Evolutionary conservation across 345 rosid species (phyloP), one percentile per base, ranked within the genome.

Genomic region (Adansonia digitata): DNA sequence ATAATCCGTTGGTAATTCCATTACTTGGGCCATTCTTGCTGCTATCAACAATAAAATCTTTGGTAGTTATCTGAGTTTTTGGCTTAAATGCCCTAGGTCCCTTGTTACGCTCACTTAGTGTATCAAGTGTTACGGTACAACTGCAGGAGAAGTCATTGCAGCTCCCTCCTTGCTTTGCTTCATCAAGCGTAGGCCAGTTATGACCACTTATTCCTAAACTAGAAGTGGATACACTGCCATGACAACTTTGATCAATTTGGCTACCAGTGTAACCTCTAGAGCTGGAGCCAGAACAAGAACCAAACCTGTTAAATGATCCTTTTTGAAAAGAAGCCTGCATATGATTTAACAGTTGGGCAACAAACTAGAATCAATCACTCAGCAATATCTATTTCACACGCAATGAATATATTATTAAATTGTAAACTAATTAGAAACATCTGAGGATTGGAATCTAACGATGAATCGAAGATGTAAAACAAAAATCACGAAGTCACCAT

Each of bases 41-140:
- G 35, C 70, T 77, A 61, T 76, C 77, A 29, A 43, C 45, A 48
- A 53, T 27, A 60, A 76, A 67, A 10, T 74, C 80, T 66, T 79
- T 77, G 35, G 49, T 35, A 20, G 56, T 48, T 49, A 67, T 68
- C 75, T 78, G 81, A 79, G 80, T 71, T 66, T 80, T 85, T 43
- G 84, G 88, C 74, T 75, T 86, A 49, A 83, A 85, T 74, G 88
- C 87, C 80, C 89, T 85, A 63, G 86, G 89, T 60, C 92, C 90
- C 81, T 80, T 85, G 75, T 90, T 85, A 69, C 86, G 81, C 88
- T 88, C 90, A 8, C 84, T 78, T 66, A 81, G 74, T 24, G 87
- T 79, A 77, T 87, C 91, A 55, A 86, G 75, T 59, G 84, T 81
- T 77, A 78, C 71, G 40, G 82, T 78, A 75, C 74, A 79, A 70